Evolutionary conservation across 1,139 yeast species (phyloP).

Genomic region (Lodderomyces oxycetoniae): DNA sequence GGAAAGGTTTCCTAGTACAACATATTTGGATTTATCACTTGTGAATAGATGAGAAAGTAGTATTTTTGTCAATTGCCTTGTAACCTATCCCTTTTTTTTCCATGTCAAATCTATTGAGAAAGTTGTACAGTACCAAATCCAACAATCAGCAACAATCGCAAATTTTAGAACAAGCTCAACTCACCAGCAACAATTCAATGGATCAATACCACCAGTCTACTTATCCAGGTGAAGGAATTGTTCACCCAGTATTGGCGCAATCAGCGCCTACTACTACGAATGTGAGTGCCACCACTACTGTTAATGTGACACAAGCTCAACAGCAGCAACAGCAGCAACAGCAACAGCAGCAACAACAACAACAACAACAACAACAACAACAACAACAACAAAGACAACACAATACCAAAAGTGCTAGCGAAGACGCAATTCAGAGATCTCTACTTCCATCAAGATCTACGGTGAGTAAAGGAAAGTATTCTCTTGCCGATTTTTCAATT

Average conservation of each 20-base stretch:
- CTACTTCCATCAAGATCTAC: conserved; percentile 32
- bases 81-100: too few relatives aligned
- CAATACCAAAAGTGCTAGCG: conserved; percentile 15
- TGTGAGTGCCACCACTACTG: conserved; percentile 10
- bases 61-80: too few relatives aligned
- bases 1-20: too few relatives aligned
- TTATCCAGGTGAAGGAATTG: conserved; percentile 16
- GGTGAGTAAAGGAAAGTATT: conserved; percentile 53
- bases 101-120: conserved; percentile 21
- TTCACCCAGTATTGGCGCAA: conserved; percentile 12
- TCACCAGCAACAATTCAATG: conserved; percentile 8
- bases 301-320: conserved; percentile 9
- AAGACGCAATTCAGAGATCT: conserved; percentile 29
- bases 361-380: conserved; percentile 11
- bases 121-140: conserved; percentile 20
- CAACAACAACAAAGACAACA: conserved; percentile 8
- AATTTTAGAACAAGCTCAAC: conserved; percentile 3
- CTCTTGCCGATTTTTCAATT: conserved; percentile 48
- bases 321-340: conserved; percentile 8
- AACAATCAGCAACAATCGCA: conserved; percentile 7
- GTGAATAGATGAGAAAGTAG: too few relatives aligned
- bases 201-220: conserved; percentile 12
- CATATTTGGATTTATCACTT: too few relatives aligned
- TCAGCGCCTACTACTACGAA: conserved; percentile 11
- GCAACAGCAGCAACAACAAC: conserved; percentile 10